Evolutionary conservation across 257 asterid genomes (phyloP), one percentile per base, ranked within the genome.

Genomic region (Solanum tarijense): DNA sequence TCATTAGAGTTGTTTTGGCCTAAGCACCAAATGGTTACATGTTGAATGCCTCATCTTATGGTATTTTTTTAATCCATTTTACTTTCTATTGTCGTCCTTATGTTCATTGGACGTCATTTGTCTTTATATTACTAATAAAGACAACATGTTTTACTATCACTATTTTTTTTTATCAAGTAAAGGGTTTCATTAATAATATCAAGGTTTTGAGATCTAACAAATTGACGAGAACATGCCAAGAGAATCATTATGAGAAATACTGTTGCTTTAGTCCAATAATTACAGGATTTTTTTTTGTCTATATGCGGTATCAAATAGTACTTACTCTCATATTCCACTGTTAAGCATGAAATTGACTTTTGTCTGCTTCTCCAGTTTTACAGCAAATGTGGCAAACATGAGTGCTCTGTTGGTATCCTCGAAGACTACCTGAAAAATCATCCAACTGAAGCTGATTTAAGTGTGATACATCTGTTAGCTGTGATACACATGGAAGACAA

Each of bases 341-440:
- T 46, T 43, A 29, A 14, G 39, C 39, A 29, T 87, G 73, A 84
- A 34, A 87, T 35, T 58, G 48, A 71, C 84, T 83, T 68, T 25
- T 35, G 60, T 36, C 55, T 62, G 35, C 81, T 88, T 89, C 87
- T 88, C 89, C 93, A 93, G 94, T 91, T 94, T 82, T 92, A 94
- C 85, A 90, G 85, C 88, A 92, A 89, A 91, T 92, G 96, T 84
- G 95, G 96, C 71, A 95, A 94, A 84, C 90, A 36, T 87, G 93
- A 95, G 90, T 92, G 92, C 86, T 95, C 98, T 88, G 92, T 94
- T 87, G 46, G 87, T 89, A 87, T 93, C 87, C 92, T 95, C 90
- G 98, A 94, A 91, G 90, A 89, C 88, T 89, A 87, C 88, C 89
- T 95, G 55, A 90, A 76, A 87, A 92, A 89, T 88, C 92, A 90